Base-by-base conservation (phyloP, 164 flowering plant genomes). In the Umbilicus rupestris region DNA sequence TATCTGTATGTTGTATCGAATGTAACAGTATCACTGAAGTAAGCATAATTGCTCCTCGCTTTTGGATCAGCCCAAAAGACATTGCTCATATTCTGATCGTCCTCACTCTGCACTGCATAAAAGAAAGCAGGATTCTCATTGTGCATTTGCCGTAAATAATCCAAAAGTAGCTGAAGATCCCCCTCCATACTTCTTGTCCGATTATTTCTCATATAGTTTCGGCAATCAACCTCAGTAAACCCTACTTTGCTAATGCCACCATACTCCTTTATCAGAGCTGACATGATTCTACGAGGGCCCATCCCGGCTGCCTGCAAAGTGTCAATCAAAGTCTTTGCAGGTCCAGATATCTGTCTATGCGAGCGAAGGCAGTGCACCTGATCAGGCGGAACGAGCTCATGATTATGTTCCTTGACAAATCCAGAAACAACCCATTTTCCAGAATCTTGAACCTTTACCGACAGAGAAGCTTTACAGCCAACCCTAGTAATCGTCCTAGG, bases 21-120 rank as follows among this genome's bases (percentile, higher is more conserved):
- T 17, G 86, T 83, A 46, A 92, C 86, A 35, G 94, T 89, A 70
- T 92, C 98, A 35, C 96, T 91, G 74, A 92, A 92, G 69, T 80
- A 80, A 65, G 75, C 69, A 66, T 86, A 92, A 63, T 88, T 83
- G 44, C 37, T 60, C 73, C 85, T 81, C 5, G 92, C 80, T 75
- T 79, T 84, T 6, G 79, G 76, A 72, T 92, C 92, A 50, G 85
- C 96, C 98, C 96, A 92, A 69, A 89, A 81, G 26, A 89, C 83
- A 74, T 86, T 92, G 55, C 85, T 77, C 50, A 73, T 65, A 39
- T 52, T 72, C 73, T 83, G 81, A 62, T 82, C 88, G 24, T 86
- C 94, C 49, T 82, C 88, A 19, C 87, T 81, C 68, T 87, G 93
- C 37, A 85, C 84, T 16, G 89, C 86, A 78, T 80, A 86, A 69